Base-by-base conservation (phyloP, 208 protist species). In the Crithidia expoeki region DNA sequence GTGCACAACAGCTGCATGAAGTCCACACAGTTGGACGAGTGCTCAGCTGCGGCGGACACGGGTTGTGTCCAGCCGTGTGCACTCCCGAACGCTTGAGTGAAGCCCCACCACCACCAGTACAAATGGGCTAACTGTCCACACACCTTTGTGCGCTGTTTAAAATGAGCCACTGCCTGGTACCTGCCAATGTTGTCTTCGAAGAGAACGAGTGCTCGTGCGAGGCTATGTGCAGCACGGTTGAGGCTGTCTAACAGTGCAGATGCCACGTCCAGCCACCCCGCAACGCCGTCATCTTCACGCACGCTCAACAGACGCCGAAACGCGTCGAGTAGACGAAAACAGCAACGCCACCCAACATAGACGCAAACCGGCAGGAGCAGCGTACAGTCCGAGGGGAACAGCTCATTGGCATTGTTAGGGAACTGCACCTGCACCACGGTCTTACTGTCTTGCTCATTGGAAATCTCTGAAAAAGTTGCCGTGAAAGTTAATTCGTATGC, bases 41-140 rank as follows among this genome's bases (percentile, higher is more conserved):
- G 16, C 11, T 0, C 5, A 33, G 44, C 7, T 21, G 44, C 9
- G 30, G 28, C 3, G 3, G 42, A 11, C 5, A 19, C 46, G 19
- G 4, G 9, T 51, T 38, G 51, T 38, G 46, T 36, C 53, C 7
- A 68, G 1, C 60, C 62, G 21, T 49, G 62, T 16, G 52, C 16
- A 23, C 6, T 30, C 23, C 70, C 42, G 32, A 63, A 53, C 27
- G 34, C 62, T n/a, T 63, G 53, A 0, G 67, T 56, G 3, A 64
- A 47, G 38, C 49, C 59, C 49, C 55, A 68, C 72, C 72, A 77
- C 72, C 72, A 77, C 72, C 72, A 77, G 11, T 44, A 32, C 17
- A 57, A 68, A 21, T 77, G 72, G 19, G 68, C 25, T 7, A 51
- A 4, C 1, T 27, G 34, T 10, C 28, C 27, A 9, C 36, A 49